Conservation (phyloP, 179 eudicot genomes). For the Heliamphora pulchella region DNA sequence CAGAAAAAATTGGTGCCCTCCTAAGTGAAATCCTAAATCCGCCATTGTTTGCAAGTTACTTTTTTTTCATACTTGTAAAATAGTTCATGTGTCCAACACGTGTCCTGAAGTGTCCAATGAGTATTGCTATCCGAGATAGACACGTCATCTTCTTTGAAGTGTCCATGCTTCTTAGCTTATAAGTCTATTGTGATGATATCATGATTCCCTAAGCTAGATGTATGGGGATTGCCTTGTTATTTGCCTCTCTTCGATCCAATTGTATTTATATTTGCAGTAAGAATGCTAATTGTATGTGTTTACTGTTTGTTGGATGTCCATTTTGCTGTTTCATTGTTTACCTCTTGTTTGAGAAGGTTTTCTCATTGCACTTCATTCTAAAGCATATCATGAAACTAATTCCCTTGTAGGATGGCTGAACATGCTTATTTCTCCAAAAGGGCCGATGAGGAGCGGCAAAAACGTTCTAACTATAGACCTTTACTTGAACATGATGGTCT, state of each 20-base stretch:
- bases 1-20: too few species aligned
- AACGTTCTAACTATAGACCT: slow-evolving; percentile 61
- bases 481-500: slow-evolving; percentile 78
- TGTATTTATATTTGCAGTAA: background rate
- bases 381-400: background rate
- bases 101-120: too few species aligned
- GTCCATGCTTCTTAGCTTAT: background rate
- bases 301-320: slow-evolving; percentile 3
- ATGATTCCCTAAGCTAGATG: background rate
- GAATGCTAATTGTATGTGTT: background rate
- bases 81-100: too few species aligned
- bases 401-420: slow-evolving; percentile 49
- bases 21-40: too few species aligned
- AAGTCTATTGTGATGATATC: background rate
- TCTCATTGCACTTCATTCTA: background rate
- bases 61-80: too few species aligned
- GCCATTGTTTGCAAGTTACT: too few species aligned
- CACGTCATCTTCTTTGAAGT: too few species aligned
- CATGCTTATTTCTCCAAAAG: slow-evolving; percentile 45
- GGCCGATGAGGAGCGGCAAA: slow-evolving; percentile 70
- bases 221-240: background rate
- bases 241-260: background rate
- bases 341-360: background rate
- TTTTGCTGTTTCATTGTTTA: background rate
- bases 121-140: too few species aligned